Evolutionary conservation across 768 basidiomycete genomes (phyloP).

Genomic region (Hericium coralloides): DNA sequence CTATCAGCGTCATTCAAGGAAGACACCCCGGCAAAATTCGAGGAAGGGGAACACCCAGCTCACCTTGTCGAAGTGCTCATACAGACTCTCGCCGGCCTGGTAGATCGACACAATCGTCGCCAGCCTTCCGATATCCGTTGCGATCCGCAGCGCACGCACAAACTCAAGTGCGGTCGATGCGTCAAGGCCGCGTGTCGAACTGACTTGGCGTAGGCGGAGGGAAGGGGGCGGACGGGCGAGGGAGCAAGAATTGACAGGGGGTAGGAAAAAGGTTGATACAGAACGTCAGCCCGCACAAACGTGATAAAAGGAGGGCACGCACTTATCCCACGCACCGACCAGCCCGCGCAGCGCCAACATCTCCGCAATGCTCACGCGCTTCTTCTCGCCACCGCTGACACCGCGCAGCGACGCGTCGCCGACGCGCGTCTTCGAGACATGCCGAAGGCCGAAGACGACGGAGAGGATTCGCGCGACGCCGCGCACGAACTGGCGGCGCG

Average conservation of each 20-base stretch:
- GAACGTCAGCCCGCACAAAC: background rate
- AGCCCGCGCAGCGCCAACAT: slow-evolving; percentile 51
- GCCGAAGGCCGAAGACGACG: slow-evolving; percentile 69
- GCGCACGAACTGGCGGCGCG: slow-evolving; percentile 23
- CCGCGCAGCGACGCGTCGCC: slow-evolving; percentile 74
- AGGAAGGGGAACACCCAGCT: background rate
- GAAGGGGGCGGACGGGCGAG: no score
- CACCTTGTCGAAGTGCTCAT: slow-evolving; percentile 68
- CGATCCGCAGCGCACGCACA: slow-evolving; percentile 45
- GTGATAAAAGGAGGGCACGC: slow-evolving; percentile 1
- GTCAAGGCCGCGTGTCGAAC: slow-evolving; percentile 43
- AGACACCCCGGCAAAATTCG: background rate
- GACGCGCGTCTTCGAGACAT: slow-evolving; percentile 62
- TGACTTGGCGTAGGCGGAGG: slow-evolving; percentile 10
- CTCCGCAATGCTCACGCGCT: slow-evolving; percentile 75
- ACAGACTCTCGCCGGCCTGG: slow-evolving; percentile 68
- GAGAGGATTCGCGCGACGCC: slow-evolving; percentile 42
- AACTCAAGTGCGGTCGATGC: slow-evolving; percentile 53
- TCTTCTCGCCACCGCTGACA: slow-evolving; percentile 68
- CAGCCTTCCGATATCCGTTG: slow-evolving; percentile 35
- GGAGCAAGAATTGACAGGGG: no score
- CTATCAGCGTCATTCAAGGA: background rate
- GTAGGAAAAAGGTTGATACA: background rate
- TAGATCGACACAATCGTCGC: slow-evolving; percentile 74
- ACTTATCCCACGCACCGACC: slow-evolving; percentile 79